Percentiles rank a stretch among this genome's conserved stretches.
phyloP scores from a whole-genome alignment of 140 eudicot species.

The Anethum foeniculum region DNA sequence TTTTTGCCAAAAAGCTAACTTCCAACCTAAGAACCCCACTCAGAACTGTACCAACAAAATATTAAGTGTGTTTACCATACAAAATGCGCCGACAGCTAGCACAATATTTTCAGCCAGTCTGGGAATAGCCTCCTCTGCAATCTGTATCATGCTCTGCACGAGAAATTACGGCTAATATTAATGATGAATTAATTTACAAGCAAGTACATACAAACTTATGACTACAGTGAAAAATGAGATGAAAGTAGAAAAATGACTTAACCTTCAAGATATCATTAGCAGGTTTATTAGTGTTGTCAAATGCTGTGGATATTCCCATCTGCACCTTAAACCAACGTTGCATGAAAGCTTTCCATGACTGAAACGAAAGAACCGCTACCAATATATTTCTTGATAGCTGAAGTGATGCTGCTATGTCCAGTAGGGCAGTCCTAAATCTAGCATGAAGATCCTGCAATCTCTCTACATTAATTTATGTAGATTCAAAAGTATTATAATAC shows the following conservation, averaged over 20 bases:
- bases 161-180: slow-evolving; percentile 8
- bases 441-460: slow-evolving; percentile 47
- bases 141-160: slow-evolving; percentile 51
- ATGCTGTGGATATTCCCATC: slow-evolving; percentile 28
- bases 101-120: slow-evolving; percentile 84
- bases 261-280: slow-evolving; percentile 82
- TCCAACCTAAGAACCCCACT: not conserved
- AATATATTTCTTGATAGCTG: slow-evolving; percentile 72
- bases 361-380: slow-evolving; percentile 67
- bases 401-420: slow-evolving; percentile 64
- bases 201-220: not conserved
- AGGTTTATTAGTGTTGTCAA: slow-evolving; percentile 54
- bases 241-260: slow-evolving; percentile 14
- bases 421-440: slow-evolving; percentile 48
- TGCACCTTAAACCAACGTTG: slow-evolving; percentile 61
- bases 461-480: slow-evolving; percentile 30
- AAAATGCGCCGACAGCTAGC: slow-evolving; percentile 78
- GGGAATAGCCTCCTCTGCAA: slow-evolving; percentile 77
- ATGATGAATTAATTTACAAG: slow-evolving; percentile 5
- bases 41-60: slow-evolving; percentile 8
- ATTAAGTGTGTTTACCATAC: slow-evolving; percentile 46
- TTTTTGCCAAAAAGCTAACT: too few relatives aligned
- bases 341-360: slow-evolving; percentile 95
- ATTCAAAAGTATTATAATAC: slow-evolving; percentile 19
- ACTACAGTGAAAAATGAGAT: not conserved